A percentile compares a stretch with the other conserved stretches of the same genome.
These are phyloP conservation scores for Geotrichum histeridarum DNA, from an alignment of 1,139 yeast species.

Conservation along the genomic window DNA sequence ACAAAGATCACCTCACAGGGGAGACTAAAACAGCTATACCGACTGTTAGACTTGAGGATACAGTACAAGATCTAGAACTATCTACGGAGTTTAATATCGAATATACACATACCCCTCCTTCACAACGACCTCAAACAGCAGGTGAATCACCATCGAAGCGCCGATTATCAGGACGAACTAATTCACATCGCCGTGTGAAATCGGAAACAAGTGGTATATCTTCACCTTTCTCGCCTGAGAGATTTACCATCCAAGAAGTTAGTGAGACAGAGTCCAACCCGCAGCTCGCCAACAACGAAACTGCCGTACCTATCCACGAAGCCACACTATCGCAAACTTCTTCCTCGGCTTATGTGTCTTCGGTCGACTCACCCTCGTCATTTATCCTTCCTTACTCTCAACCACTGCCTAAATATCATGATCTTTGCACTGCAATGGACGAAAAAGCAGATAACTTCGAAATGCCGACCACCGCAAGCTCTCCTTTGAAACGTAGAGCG, in stretches of 20 bases:
- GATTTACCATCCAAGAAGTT: background rate
- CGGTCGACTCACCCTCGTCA: conserved; percentile 5
- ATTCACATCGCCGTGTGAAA: conserved; percentile 3
- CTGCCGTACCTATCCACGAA: background rate
- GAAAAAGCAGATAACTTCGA: background rate
- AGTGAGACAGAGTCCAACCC: background rate
- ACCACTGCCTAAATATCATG: background rate
- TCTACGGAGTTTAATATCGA: background rate
- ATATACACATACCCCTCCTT: background rate
- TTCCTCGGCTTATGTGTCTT: background rate
- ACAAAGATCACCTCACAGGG: background rate
- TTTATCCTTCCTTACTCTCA: background rate
- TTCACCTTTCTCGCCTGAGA: background rate
- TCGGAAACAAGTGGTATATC: conserved; percentile 1
- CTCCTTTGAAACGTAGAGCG: background rate
- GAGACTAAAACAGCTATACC: background rate
- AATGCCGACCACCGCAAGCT: background rate
- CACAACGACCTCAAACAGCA: background rate
- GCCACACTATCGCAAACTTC: background rate
- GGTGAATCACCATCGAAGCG: background rate
- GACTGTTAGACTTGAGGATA: conserved; percentile 11
- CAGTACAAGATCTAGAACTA: conserved; percentile 12
- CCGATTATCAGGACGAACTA: background rate
- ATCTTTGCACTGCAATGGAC: background rate
- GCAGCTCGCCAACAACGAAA: background rate